Evolutionary conservation across 2,329 filamentous ascomycete species (phyloP).

Genomic region (Immersiporthe knoxdaviesiana): DNA sequence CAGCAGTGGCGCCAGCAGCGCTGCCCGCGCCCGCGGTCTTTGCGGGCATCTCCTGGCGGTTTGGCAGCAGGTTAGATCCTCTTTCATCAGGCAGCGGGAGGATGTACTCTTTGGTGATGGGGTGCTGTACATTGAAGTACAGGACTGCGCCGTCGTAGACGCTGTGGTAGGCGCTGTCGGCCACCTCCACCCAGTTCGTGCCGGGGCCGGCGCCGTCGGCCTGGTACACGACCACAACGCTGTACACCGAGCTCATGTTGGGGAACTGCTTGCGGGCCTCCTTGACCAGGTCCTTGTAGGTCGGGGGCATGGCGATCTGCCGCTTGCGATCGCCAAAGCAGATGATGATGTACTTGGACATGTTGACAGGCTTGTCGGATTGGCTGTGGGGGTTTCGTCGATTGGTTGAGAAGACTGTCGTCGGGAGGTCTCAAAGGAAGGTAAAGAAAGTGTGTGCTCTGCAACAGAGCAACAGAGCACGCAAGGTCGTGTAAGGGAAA

Average conservation of each 20-base stretch:
- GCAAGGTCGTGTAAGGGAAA: neutral
- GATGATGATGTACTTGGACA: slow-evolving; percentile 9
- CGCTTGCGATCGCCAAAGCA: slow-evolving; percentile 10
- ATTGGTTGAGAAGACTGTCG: neutral
- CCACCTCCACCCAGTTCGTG: slow-evolving; percentile 14
- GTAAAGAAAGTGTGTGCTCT: neutral
- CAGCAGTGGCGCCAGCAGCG: neutral
- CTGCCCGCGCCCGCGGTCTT: no score
- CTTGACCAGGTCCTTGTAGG: slow-evolving; percentile 6
- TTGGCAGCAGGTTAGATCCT: slow-evolving; percentile 2
- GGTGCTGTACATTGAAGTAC: slow-evolving; percentile 22
- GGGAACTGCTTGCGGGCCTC: slow-evolving; percentile 6
- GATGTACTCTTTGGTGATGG: slow-evolving; percentile 26
- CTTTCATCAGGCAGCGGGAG: slow-evolving; percentile 16
- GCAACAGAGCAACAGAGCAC: neutral
- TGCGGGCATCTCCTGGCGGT: neutral
- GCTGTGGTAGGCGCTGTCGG: slow-evolving; percentile 6
- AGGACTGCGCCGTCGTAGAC: slow-evolving; percentile 10
- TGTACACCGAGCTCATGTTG: neutral
- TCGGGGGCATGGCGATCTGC: neutral
- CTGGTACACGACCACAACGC: slow-evolving; percentile 1
- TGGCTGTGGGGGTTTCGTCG: no score
- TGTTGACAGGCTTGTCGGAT: neutral
- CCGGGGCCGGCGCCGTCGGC: neutral
- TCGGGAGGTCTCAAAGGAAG: neutral